Conservation (phyloP, 2,329 filamentous ascomycete species). For the Botrytis tulipae region DNA sequence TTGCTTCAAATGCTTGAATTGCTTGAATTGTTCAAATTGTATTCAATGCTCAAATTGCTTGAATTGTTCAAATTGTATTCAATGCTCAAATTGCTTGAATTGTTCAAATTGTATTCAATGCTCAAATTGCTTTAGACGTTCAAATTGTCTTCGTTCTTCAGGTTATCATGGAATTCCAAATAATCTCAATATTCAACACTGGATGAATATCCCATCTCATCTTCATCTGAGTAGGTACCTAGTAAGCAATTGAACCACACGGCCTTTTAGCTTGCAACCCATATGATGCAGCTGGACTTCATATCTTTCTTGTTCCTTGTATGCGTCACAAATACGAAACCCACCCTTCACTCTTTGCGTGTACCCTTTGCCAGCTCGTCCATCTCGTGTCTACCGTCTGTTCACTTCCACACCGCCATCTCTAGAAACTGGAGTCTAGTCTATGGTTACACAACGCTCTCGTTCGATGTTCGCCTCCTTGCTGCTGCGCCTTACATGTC, state of each 20-base stretch:
- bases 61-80: not conserved
- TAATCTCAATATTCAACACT: not conserved
- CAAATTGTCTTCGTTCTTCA: not conserved
- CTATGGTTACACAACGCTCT: not conserved
- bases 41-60: not conserved
- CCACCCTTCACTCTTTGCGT: not conserved
- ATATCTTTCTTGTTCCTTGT: not conserved
- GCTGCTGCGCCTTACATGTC: not conserved
- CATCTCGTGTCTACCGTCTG: not conserved
- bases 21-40: not conserved
- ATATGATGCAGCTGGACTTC: not conserved
- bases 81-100: not conserved
- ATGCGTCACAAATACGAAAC: not conserved
- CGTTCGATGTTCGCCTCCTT: not conserved
- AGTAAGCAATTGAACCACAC: not conserved
- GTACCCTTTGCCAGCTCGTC: not conserved
- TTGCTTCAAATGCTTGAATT: not conserved
- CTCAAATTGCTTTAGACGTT: not conserved
- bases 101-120: not conserved
- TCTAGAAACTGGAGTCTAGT: not conserved
- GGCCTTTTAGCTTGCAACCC: not conserved
- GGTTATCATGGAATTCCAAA: not conserved
- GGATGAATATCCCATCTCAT: not conserved
- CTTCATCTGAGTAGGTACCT: not conserved
- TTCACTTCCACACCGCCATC: not conserved